Evolutionary conservation across 2,329 filamentous ascomycete species (phyloP), one percentile per base, ranked within the genome.

Genomic region (Penicillium verrucosum): DNA sequence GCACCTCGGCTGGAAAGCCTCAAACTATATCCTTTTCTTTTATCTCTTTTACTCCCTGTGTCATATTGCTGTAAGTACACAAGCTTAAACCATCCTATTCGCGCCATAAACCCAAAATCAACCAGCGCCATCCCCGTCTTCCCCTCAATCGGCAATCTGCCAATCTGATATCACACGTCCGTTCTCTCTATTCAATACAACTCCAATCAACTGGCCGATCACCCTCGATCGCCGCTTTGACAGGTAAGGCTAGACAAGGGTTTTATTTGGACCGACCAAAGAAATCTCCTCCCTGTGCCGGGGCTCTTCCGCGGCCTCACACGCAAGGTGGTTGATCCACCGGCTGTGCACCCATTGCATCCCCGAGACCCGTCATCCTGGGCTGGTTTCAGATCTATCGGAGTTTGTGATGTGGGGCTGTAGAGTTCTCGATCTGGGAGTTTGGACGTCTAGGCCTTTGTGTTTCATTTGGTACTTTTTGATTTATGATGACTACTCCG

Each of bases 361-460:
- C 60, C 59, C 59, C 56, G 56, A 63, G 51, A 51, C 50, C 43
- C 45, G 46, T 44, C 43, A 29, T 7, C 16, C 11, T 30, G 37
- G 37, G 37, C 49, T 3, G 36, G 56, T 62, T 62, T 64, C 62
- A 65, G 62, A 61, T 62, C 56, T 56, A 62, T 65, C 57, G 32
- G 48, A 53, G 38, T 52, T 56, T 55, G 53, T 12, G 45, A 4
- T 18, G 34, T 23, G 37, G 32, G 7, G 47, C 34, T 36, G 34
- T 25, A 42, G 36, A 36, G 34, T 12, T 29, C 27, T 52, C 41
- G 36, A 56, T 46, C 11, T 23, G 36, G 46, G 2, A 25, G 11
- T 18, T 29, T 18, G 3, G 18, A 9, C 12, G 21, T 23, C 23
- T 30, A 25, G 44, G 11, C 30, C 25, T 40, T 23, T 47, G 6